phyloP scores from a whole-genome alignment of 352 stramenopile genomes.

The Phytopythium chamaehyphon region DNA sequence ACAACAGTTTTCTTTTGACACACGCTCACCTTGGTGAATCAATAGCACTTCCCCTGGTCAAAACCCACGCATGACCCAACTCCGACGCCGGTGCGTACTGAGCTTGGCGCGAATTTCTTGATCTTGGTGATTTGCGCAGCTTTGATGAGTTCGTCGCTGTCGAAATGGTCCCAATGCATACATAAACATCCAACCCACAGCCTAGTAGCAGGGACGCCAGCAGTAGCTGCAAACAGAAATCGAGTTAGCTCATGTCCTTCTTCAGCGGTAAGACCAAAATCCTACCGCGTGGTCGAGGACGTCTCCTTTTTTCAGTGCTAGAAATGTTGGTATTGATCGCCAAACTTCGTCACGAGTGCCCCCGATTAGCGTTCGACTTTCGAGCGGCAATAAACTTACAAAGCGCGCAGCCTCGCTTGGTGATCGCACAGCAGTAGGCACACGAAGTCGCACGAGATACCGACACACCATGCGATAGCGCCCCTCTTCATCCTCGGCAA shows the following conservation, averaged over 20 bases:
- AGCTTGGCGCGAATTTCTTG: neutral
- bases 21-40: constrained; percentile 12
- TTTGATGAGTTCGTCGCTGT: constrained; percentile 20
- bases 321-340: constrained; percentile 64
- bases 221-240: constrained; percentile 43
- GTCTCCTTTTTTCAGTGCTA: constrained; percentile 74
- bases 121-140: neutral
- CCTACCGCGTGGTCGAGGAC: constrained; percentile 77
- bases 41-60: constrained; percentile 37
- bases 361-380: constrained; percentile 45
- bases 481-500: constrained; percentile 86
- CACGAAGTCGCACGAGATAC: constrained; percentile 66
- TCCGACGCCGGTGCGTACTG: constrained; percentile 13
- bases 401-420: constrained; percentile 85
- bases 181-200: constrained; percentile 85
- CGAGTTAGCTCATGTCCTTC: neutral
- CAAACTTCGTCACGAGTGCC: constrained; percentile 65
- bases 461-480: constrained; percentile 84
- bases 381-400: constrained; percentile 73
- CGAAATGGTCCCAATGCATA: constrained; percentile 81
- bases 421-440: constrained; percentile 39
- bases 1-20: neutral
- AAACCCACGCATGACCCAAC: constrained; percentile 75
- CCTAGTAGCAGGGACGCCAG: constrained; percentile 85
- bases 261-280: neutral